Conservation (phyloP, 805 yeast genomes). For the Metschnikowia shivogae region DNA sequence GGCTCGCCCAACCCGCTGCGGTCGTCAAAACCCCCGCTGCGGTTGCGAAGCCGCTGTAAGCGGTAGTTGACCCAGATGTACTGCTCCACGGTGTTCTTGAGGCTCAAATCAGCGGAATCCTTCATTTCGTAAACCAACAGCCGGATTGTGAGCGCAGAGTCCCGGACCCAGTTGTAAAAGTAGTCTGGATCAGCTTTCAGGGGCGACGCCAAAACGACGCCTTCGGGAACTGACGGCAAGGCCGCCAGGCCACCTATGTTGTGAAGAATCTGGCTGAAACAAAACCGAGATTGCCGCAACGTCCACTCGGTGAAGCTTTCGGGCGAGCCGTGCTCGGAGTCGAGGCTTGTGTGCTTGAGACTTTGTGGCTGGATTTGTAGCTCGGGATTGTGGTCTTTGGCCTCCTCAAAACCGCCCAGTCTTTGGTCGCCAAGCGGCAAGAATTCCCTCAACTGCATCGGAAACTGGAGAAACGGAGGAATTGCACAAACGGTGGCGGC, state of each 20-base stretch:
- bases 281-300: slow-evolving; percentile 32
- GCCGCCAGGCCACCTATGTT: slow-evolving; percentile 52
- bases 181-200: slow-evolving; percentile 70
- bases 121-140: slow-evolving; percentile 55
- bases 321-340: too few species aligned
- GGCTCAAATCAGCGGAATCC: slow-evolving; percentile 28
- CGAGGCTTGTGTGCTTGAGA: too few species aligned
- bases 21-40: slow-evolving; percentile 57
- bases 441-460: not conserved
- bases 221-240: slow-evolving; percentile 43
- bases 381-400: too few species aligned
- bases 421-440: too few species aligned
- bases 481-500: slow-evolving; percentile 1
- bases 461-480: not conserved
- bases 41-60: slow-evolving; percentile 65
- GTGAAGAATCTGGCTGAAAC: slow-evolving; percentile 45
- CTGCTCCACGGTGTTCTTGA: slow-evolving; percentile 41
- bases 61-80: slow-evolving; percentile 56
- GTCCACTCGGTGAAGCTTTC: slow-evolving; percentile 39
- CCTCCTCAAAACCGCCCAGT: too few species aligned
- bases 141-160: slow-evolving; percentile 75
- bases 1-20: slow-evolving; percentile 82
- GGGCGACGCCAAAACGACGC: slow-evolving; percentile 84
- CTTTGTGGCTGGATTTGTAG: too few species aligned
- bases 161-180: slow-evolving; percentile 88